Evolutionary conservation across 257 asterid species (phyloP), one percentile per base, ranked within the genome.

Genomic region (Parsonsia alboflavescens): DNA sequence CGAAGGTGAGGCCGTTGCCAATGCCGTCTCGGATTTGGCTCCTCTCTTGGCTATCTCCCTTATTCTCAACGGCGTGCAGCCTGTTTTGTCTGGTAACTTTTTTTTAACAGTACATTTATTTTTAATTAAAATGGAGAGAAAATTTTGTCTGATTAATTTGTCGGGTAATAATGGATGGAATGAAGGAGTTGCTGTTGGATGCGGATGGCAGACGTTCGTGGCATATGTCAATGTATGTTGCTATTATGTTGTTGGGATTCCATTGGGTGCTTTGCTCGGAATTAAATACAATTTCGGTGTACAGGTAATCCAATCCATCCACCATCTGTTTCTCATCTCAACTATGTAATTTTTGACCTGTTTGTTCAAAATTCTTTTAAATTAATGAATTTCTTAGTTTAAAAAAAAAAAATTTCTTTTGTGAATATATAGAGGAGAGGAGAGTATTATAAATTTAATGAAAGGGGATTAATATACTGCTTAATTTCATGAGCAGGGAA

Each of bases 11-110:
- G 79, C 16, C 2, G 90, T 91, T 19, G 85, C 96, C 26, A 80
- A 84, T 4, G 96, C 92, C 0, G 86, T 86, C 33, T 76, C 91
- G 0, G 87, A 87, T 33, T 91, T 89, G 49, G 72, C 88, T 21
- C 97, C 97, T 0, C 80, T 84, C 53, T 68, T 91, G 17, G 90
- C 91, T 1, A 15, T 68, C 54, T 80, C 97, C 44, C 63, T 86
- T 6, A 10, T 91, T n/a, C 96, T 91, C 57, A 87, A 87, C 53
- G 93, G 97, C 10, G 67, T 89, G 76, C 97, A 89, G 58, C 95
- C 95, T 10, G 97, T 89, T 80, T 76, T 91, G 63, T 86, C 97
- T 0, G 97, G 95, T 90, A 87, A 10, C 53, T 42, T 42, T 42
- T 5, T 42, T 42, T 42, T 41, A 41, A 3, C 3, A 41, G 44